Evolutionary conservation across 352 stramenopile genomes (phyloP).

Genomic region (Globisporangium cylindrosporum): DNA sequence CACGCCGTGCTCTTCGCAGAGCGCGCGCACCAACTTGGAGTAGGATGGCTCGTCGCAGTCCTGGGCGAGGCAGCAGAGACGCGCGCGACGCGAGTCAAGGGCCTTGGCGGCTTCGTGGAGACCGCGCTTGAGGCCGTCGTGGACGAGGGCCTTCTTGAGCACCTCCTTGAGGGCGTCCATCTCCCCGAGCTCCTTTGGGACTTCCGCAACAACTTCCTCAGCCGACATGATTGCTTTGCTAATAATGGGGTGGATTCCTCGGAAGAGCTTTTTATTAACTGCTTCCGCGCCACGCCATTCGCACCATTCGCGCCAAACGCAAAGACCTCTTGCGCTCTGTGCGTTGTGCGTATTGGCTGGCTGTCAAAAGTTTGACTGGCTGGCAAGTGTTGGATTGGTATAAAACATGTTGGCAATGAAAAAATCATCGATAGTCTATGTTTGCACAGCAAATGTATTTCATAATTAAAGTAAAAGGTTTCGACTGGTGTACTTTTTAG

Average conservation of each 20-base stretch:
- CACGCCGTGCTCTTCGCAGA: slow-evolving; percentile 92
- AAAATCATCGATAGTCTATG: background rate
- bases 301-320: background rate
- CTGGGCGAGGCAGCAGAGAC: slow-evolving; percentile 98
- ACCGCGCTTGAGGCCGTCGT: slow-evolving; percentile 98
- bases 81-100: slow-evolving; percentile 96
- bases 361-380: slow-evolving; percentile 12
- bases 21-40: slow-evolving; percentile 98
- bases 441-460: background rate
- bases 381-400: background rate
- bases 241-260: slow-evolving; percentile 48
- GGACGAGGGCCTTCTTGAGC: slow-evolving; percentile 99
- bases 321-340: background rate
- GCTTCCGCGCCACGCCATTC: background rate
- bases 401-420: background rate
- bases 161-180: slow-evolving; percentile 98
- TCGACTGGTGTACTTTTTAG: background rate
- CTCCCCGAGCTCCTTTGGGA: slow-evolving; percentile 93
- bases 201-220: slow-evolving; percentile 93
- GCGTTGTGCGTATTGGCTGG: slow-evolving; percentile 37
- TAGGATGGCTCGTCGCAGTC: slow-evolving; percentile 99
- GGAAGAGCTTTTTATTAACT: slow-evolving; percentile 30
- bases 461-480: background rate
- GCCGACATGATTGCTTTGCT: slow-evolving; percentile 78
- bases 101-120: slow-evolving; percentile 99